phyloP scores from a whole-genome alignment of 257 asterid species.

The Gentiana macrophylla region DNA sequence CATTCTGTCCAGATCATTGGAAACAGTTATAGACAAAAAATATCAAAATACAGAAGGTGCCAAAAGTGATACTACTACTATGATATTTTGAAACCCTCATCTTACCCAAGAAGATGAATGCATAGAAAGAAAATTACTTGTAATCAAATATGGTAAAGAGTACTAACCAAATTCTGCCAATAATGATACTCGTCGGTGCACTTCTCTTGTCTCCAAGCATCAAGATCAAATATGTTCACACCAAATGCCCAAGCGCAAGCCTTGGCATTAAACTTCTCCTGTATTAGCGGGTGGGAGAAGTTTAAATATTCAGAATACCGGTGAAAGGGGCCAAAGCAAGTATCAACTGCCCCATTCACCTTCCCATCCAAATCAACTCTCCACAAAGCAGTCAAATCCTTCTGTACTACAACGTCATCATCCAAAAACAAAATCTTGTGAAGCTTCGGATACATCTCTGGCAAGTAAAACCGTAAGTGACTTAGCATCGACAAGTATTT shows the following conservation, averaged over 20 bases:
- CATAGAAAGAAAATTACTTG: neutral
- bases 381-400: conserved; percentile 89
- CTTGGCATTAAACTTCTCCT: conserved; percentile 69
- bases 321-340: conserved; percentile 90
- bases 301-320: conserved; percentile 71
- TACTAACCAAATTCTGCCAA: conserved; percentile 80
- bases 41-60: neutral
- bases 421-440: conserved; percentile 77
- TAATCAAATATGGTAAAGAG: neutral
- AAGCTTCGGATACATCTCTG: conserved; percentile 78
- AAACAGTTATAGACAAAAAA: neutral
- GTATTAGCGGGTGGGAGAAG: conserved; percentile 75
- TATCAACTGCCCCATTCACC: conserved; percentile 81
- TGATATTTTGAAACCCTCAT: too few relatives aligned
- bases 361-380: conserved; percentile 78
- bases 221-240: conserved; percentile 88
- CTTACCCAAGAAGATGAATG: neutral
- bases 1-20: conserved; percentile 41
- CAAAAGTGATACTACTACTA: too few relatives aligned
- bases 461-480: conserved; percentile 88
- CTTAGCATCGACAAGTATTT: conserved; percentile 71
- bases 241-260: conserved; percentile 99
- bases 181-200: conserved; percentile 76
- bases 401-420: conserved; percentile 93
- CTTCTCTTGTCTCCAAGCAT: conserved; percentile 79